Evolutionary conservation across 2,329 filamentous ascomycete species (phyloP), one percentile per base, ranked within the genome.

Genomic region (Fusarium avenaceum): DNA sequence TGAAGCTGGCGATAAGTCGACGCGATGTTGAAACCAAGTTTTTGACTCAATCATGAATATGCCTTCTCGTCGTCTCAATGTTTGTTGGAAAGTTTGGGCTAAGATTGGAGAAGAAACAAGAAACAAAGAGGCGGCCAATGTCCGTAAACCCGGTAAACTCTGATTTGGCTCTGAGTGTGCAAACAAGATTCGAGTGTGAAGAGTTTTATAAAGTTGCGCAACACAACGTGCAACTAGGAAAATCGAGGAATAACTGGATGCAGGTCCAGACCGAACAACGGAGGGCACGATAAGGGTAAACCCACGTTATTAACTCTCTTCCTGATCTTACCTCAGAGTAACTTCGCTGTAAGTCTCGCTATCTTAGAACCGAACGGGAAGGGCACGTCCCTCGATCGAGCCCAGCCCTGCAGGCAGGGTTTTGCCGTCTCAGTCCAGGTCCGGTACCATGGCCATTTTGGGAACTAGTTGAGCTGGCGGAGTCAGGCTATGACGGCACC

Each of bases 281-380:
- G 61, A 67, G 52, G 53, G 52, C 44, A 54, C 33, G 66, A 69
- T 69, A 69, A 69, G 66, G 66, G 62, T 69, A 70, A 70, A 52
- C 57, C 57, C 57, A 63, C 57, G 66, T 69, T 70, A 67, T 63
- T 69, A 69, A 69, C 66, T 69, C 62, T 70, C 54, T 63, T 70
- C 49, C 57, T 60, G 63, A 70, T 67, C 56, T 51, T 44, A 48
- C 42, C 49, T 62, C 20, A 51, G 46, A 67, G 43, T 44, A 63
- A 62, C 63, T 65, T 57, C 32, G 43, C 42, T 51, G 45, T 48
- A 57, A 53, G 43, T 57, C 45, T 56, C 55, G 39, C 56, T 62
- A 58, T 69, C 71, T 68, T 58, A 66, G 46, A 61, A 62, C 52
- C 58, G 53, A 63, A 61, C 71, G 70, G 71, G 71, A 69, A 69